Conservation (phyloP, 2,329 filamentous ascomycete species). For the Tolypocladium endophyticum region DNA sequence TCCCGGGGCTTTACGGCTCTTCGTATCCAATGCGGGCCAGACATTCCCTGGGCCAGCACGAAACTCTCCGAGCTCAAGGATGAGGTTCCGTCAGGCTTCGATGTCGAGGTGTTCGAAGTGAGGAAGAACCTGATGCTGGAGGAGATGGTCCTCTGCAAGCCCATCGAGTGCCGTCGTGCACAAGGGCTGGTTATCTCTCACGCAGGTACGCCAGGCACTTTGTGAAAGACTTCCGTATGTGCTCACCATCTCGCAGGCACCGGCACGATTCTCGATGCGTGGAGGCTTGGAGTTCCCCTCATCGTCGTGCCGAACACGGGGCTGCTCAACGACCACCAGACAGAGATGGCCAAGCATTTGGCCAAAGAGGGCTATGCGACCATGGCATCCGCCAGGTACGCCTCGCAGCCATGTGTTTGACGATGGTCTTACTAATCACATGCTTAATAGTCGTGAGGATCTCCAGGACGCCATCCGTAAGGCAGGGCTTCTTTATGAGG, state of each 20-base stretch:
- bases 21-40: conserved; percentile 70
- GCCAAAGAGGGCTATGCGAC: conserved; percentile 65
- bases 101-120: conserved; percentile 19
- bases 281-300: conserved; percentile 64
- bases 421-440: neutral
- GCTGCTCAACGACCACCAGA: conserved; percentile 84
- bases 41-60: conserved; percentile 31
- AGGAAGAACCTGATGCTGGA: conserved; percentile 23
- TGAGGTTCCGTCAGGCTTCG: conserved; percentile 14
- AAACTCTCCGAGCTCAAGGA: conserved; percentile 9
- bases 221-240: no score
- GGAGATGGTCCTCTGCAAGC: conserved; percentile 45
- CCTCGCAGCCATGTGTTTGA: neutral
- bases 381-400: conserved; percentile 57
- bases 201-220: conserved; percentile 51
- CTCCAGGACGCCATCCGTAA: conserved; percentile 26
- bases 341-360: conserved; percentile 72
- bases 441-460: conserved; percentile 13
- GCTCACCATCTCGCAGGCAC: conserved; percentile 48
- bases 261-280: conserved; percentile 76
- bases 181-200: conserved; percentile 79
- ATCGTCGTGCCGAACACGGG: conserved; percentile 79
- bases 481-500: conserved; percentile 22
- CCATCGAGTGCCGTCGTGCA: conserved; percentile 29
- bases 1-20: conserved; percentile 58